Evolutionary conservation across 495 filamentous ascomycete species (phyloP).

Genomic region (Talaromyces adpressus): DNA sequence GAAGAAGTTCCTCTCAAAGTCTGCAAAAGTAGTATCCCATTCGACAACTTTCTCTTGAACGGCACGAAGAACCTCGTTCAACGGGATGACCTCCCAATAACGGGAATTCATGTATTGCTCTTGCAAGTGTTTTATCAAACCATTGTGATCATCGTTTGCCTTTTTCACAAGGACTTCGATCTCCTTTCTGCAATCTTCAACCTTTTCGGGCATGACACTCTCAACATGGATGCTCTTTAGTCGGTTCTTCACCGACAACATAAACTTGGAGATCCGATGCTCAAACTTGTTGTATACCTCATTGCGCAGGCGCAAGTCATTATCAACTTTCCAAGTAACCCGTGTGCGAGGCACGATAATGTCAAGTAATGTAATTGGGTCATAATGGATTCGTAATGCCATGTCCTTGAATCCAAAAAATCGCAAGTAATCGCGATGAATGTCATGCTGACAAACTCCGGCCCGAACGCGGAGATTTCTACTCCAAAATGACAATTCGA

Average conservation of each 20-base stretch:
- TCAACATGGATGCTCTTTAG: constrained; percentile 84
- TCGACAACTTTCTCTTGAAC: constrained; percentile 89
- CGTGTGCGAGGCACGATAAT: constrained; percentile 85
- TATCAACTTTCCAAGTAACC: constrained; percentile 95
- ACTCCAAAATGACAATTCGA: constrained; percentile 96
- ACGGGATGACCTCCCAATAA: constrained; percentile 91
- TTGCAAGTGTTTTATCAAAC: constrained; percentile 69
- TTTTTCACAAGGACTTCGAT: constrained; percentile 68
- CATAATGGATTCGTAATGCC: constrained; percentile 84
- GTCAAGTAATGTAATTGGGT: constrained; percentile 86
- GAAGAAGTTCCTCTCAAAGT: constrained; percentile 91
- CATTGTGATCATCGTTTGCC: constrained; percentile 71
- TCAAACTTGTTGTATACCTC: constrained; percentile 76
- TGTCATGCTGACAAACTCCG: constrained; percentile 84
- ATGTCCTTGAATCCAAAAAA: constrained; percentile 88
- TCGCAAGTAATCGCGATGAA: constrained; percentile 83
- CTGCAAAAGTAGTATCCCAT: constrained; percentile 85
- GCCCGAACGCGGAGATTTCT: constrained; percentile 70
- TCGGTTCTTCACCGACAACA: constrained; percentile 72
- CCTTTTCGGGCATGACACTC: constrained; percentile 79
- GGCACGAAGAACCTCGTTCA: constrained; percentile 79
- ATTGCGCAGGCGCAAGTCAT: constrained; percentile 85
- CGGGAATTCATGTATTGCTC: constrained; percentile 86
- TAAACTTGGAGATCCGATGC: constrained; percentile 76
- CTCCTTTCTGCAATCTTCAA: constrained; percentile 71